Evolutionary conservation across 805 yeast genomes (phyloP), one percentile per base, ranked within the genome.

Genomic region (Cyberlindnera xishuangbannaensis): DNA sequence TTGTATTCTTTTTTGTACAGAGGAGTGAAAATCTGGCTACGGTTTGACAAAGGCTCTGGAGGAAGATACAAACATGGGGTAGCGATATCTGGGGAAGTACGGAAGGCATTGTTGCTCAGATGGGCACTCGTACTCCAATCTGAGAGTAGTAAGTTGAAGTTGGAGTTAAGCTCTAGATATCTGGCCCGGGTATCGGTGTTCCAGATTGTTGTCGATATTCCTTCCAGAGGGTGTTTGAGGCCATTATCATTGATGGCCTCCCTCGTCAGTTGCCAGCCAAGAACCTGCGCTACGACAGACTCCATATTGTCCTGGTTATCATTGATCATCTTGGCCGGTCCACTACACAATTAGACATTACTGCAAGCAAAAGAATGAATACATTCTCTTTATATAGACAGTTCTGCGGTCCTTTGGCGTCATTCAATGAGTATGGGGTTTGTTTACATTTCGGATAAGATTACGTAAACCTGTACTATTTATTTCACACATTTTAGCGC

Each of bases 141-240:
- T 13, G 45, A 39, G 25, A 25, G 17, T 9, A 39, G 34, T 27
- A 45, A 30, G 35, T 43, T 43, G 32, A 43, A 39, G 32, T 37
- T 41, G 10, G 47, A 43, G 30, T 45, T 45, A 26, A 42, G 16
- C 24, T 39, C 35, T 5, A 39, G 28, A 2, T 25, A 5, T 10
- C 18, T 18, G n/a, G 30, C 32, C 6, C 18, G 19, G n/a, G 15
- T 12, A 6, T 17, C 28, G 10, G 2, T 15, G 34, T 33, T 33
- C 37, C 40, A 37, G 19, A 33, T 30, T 3, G 34, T 25, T 4
- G 36, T 20, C 9, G 18, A n/a, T n/a, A n/a, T 20, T 28, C 33
- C 34, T 28, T 37, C 40, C 29, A 33, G 24, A 5, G 40, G 40
- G 25, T 33, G 34, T 19, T 15, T 30, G 26, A 29, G 31, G 13